Evolutionary conservation across 2,329 filamentous ascomycete genomes (phyloP).

Genomic region (Microdochium paspali): DNA sequence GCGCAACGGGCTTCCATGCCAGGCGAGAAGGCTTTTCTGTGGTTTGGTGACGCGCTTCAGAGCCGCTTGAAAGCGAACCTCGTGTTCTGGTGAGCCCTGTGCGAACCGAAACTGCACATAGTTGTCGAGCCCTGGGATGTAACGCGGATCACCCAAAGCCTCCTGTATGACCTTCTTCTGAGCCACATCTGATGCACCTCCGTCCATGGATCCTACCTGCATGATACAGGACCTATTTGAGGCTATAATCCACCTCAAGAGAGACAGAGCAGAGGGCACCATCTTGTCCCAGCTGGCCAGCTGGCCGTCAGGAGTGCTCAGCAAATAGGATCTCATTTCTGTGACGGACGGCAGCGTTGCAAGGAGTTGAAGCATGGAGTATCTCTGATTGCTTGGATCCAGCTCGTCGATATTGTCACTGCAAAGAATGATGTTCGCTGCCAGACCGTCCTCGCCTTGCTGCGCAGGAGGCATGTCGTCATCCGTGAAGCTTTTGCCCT

Average conservation of each 20-base stretch:
- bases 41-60: slow-evolving; percentile 34
- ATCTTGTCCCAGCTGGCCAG: slow-evolving; percentile 44
- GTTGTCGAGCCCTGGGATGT: slow-evolving; percentile 35
- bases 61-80: slow-evolving; percentile 60
- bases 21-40: slow-evolving; percentile 63
- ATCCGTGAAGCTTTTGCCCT: background rate
- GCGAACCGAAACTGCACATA: slow-evolving; percentile 82
- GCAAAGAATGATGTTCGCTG: slow-evolving; percentile 27
- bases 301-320: slow-evolving; percentile 22
- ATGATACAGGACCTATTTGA: slow-evolving; percentile 84
- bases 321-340: slow-evolving; percentile 43
- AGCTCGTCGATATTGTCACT: slow-evolving; percentile 49
- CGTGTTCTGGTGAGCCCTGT: slow-evolving; percentile 83
- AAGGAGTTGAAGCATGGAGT: slow-evolving; percentile 41
- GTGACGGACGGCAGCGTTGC: slow-evolving; percentile 51
- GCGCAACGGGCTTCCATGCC: slow-evolving; percentile 66
- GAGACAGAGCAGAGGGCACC: slow-evolving; percentile 52
- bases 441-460: no score
- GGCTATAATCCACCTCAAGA: slow-evolving; percentile 81
- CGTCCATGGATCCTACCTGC: slow-evolving; percentile 42
- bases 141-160: background rate
- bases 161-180: background rate
- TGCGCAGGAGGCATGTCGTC: slow-evolving; percentile 4
- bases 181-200: background rate
- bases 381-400: slow-evolving; percentile 30